Conservation (phyloP, 192 early-diverging fungal genomes). For the Coemansia sp. region DNA sequence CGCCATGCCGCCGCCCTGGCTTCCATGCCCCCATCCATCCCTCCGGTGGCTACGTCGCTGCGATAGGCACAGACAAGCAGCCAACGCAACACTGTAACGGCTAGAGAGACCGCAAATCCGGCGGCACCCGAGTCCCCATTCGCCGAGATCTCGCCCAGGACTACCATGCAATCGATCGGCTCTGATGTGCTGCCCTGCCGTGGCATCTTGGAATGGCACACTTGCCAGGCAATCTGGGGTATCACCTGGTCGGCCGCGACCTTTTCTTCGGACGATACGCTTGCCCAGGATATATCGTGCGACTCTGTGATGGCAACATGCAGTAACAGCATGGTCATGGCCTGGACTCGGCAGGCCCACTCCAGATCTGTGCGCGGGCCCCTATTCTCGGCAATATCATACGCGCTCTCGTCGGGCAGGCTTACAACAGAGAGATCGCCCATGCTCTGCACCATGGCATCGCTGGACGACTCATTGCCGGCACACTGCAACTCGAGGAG, state of each 20-base stretch:
- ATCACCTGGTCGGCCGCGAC: not conserved
- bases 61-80: slow-evolving; percentile 5
- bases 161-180: not conserved
- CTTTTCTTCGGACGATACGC: no score
- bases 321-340: slow-evolving; percentile 9
- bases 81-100: slow-evolving; percentile 7
- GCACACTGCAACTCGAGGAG: not conserved
- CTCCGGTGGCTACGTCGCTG: not conserved
- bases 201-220: slow-evolving; percentile 1
- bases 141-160: slow-evolving; percentile 4
- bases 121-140: not conserved
- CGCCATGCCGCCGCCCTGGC: not conserved
- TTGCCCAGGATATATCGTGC: not conserved
- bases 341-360: slow-evolving; percentile 1
- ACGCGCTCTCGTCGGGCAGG: slow-evolving; percentile 31
- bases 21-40: not conserved
- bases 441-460: slow-evolving; percentile 16
- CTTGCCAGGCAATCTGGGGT: slow-evolving; percentile 11
- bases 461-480: not conserved
- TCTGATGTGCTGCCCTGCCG: not conserved
- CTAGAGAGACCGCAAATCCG: not conserved
- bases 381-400: slow-evolving; percentile 5
- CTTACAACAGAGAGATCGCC: slow-evolving; percentile 30
- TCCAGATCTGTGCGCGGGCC: not conserved
- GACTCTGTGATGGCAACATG: not conserved